These are phyloP conservation scores for Penicillium simplicissimum DNA, from an alignment of 495 filamentous ascomycete genomes.

Conservation along the genomic window DNA sequence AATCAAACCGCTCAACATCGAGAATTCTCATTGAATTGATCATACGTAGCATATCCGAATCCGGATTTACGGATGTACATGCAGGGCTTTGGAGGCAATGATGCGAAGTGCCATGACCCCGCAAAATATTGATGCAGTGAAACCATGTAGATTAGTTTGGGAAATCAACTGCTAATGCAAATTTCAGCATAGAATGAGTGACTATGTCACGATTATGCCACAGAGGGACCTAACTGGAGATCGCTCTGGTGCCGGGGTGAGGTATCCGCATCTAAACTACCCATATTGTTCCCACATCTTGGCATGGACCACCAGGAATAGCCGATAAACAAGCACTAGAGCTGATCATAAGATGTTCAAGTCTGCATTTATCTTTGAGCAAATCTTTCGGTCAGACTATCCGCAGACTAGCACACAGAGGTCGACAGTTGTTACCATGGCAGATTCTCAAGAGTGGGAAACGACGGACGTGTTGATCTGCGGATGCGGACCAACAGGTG, in stretches of 20 bases:
- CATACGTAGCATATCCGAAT: background rate
- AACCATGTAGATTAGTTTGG: background rate
- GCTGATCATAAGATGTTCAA: background rate
- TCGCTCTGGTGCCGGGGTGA: no score
- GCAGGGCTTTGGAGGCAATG: background rate
- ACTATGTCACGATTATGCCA: no score
- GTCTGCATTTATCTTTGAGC: background rate
- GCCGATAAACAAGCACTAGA: background rate
- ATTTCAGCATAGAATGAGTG: background rate
- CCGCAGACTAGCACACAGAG: background rate
- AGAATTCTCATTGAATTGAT: background rate
- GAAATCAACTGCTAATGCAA: background rate
- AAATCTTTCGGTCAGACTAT: background rate
- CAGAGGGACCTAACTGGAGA: constrained; percentile 1
- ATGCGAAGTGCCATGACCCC: background rate
- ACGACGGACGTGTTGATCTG: constrained; percentile 43
- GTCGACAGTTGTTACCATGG: background rate
- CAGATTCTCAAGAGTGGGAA: constrained; percentile 19
- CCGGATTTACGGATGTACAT: background rate
- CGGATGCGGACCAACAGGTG: constrained; percentile 41
- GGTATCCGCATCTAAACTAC: background rate
- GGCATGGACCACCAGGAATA: background rate
- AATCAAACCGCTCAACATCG: background rate
- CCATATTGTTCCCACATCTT: constrained; percentile 5
- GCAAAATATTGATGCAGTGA: background rate